A percentile compares a stretch with the other conserved stretches of the same genome.
phyloP scores from a whole-genome alignment of 1,284 basidiomycete species.

The Cryptococcus jaspeensis region DNA sequence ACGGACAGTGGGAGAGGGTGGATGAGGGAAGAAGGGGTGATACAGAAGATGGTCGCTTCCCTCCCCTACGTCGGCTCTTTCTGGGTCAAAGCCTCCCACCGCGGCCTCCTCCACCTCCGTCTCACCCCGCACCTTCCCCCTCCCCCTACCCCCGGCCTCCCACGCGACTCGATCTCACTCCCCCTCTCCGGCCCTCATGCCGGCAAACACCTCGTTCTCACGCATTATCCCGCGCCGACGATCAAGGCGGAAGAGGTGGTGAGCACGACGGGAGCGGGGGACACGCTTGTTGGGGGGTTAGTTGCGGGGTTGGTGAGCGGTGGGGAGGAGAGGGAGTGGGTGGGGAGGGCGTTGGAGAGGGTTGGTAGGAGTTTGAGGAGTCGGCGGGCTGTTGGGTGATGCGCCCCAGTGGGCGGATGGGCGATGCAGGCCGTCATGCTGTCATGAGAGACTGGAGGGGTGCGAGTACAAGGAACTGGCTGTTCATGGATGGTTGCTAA shows the following conservation, averaged over 20 bases:
- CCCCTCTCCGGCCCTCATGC: conserved; percentile 12
- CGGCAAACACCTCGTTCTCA: conserved; percentile 54
- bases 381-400: conserved; percentile 34
- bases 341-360: conserved; percentile 29
- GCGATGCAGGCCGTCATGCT: too few species aligned
- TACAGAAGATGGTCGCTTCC: conserved; percentile 73
- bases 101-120: conserved; percentile 50
- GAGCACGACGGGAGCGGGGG: conserved; percentile 87
- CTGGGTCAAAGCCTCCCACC: conserved; percentile 75
- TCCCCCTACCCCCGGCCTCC: too few species aligned
- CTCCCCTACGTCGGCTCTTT: conserved; percentile 77
- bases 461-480: not conserved
- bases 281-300: conserved; percentile 77
- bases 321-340: conserved; percentile 20
- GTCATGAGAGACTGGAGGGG: too few species aligned
- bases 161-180: conserved; percentile 6
- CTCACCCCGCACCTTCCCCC: conserved; percentile 3
- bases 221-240: conserved; percentile 65
- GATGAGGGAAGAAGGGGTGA: conserved; percentile 65
- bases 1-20: conserved; percentile 58
- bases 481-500: not conserved
- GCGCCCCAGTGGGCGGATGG: too few species aligned
- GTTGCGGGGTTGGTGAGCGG: conserved; percentile 42
- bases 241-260: conserved; percentile 56
- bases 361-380: conserved; percentile 34